These are phyloP conservation scores for Rhizoclosmatium globosum DNA, from an alignment of 192 early-diverging fungal genomes.

Conservation along the genomic window DNA sequence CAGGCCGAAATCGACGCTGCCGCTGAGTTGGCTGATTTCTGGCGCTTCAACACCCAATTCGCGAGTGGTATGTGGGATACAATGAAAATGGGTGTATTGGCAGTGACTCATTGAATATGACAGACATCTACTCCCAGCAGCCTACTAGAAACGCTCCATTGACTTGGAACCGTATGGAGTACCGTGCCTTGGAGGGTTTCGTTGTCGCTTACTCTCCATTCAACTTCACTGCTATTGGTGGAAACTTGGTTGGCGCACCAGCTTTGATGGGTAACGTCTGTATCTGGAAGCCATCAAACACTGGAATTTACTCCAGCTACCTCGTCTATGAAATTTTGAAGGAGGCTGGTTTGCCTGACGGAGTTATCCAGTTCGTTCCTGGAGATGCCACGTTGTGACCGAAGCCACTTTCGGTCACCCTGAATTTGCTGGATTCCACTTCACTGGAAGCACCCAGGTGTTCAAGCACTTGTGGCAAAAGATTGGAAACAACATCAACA, in stretches of 20 bases:
- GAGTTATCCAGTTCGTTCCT: constrained; percentile 97
- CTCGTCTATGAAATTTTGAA: constrained; percentile 87
- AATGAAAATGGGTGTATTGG: neutral
- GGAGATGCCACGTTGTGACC: constrained; percentile 86
- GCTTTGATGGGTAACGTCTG: constrained; percentile 98
- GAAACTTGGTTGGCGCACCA: constrained; percentile 91
- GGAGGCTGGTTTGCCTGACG: constrained; percentile 96
- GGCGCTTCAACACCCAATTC: constrained; percentile 94
- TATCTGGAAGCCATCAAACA: constrained; percentile 95
- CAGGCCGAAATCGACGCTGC: constrained; percentile 99
- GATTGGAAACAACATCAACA: constrained; percentile 90
- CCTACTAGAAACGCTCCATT: constrained; percentile 85
- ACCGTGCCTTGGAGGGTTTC: constrained; percentile 97
- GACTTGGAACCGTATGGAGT: constrained; percentile 96
- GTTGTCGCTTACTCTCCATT: constrained; percentile 97
- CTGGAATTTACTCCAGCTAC: constrained; percentile 90
- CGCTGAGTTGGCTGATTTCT: constrained; percentile 93
- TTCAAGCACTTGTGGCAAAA: constrained; percentile 94
- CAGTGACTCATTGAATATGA: neutral
- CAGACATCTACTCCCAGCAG: constrained; percentile 93
- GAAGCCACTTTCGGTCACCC: constrained; percentile 82
- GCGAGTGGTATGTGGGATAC: constrained; percentile 56
- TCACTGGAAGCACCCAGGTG: constrained; percentile 92
- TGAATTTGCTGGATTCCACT: constrained; percentile 96
- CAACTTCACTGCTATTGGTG: constrained; percentile 99